Evolutionary conservation across 129 eudicot species (phyloP).

Genomic region (Kitagawia praeruptora): DNA sequence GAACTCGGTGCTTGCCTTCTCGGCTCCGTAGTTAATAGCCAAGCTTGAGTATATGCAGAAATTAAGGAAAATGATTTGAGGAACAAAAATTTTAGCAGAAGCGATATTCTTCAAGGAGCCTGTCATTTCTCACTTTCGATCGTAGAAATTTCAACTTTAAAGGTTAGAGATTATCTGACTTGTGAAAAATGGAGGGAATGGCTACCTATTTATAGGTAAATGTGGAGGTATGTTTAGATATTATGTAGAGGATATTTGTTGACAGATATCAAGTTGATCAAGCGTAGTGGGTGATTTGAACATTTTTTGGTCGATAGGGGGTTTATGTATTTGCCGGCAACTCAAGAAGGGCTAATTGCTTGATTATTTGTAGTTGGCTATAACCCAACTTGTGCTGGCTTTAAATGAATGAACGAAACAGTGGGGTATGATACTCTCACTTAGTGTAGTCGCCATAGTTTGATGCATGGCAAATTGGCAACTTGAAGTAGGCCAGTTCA

Average conservation of each 20-base stretch:
- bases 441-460: not conserved
- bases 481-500: not conserved
- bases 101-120: not conserved
- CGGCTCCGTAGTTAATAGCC: not conserved
- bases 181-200: conserved; percentile 4
- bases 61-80: not conserved
- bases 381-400: not conserved
- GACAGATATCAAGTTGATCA: not conserved
- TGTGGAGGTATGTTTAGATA: not conserved
- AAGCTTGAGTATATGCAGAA: not conserved
- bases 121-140: not conserved
- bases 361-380: not conserved
- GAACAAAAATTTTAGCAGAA: not conserved
- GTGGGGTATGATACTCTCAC: not conserved
- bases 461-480: not conserved
- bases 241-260: not conserved
- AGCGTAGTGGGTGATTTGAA: not conserved
- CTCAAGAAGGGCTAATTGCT: not conserved
- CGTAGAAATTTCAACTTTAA: not conserved
- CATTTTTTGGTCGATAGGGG: not conserved
- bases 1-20: conserved; percentile 15
- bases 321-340: not conserved
- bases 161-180: not conserved
- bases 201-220: conserved; percentile 5
- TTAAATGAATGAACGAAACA: not conserved